phyloP scores from a whole-genome alignment of 2,329 filamentous ascomycete genomes.

The Madurella mycetomatis region DNA sequence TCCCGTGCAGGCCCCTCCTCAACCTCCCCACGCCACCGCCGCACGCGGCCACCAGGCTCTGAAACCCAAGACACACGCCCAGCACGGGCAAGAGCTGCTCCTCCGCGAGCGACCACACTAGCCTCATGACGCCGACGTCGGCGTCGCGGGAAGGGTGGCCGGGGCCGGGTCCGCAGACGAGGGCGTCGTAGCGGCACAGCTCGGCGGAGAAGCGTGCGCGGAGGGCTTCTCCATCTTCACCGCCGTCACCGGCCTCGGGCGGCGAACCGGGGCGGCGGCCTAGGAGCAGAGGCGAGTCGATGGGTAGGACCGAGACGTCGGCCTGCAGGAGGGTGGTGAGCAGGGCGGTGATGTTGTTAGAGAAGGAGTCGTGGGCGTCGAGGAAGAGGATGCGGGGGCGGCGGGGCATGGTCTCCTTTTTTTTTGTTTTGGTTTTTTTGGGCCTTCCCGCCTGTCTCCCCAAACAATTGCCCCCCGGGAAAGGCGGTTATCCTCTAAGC shows the following conservation, averaged over 20 bases:
- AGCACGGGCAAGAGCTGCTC: slow-evolving; percentile 67
- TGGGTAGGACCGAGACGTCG: slow-evolving; percentile 66
- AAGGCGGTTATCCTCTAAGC: too few species aligned
- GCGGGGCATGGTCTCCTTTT: not conserved
- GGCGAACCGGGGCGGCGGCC: not conserved
- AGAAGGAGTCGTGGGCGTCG: slow-evolving; percentile 95
- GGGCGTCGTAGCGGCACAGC: slow-evolving; percentile 66
- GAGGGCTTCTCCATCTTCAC: not conserved
- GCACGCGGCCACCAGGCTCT: slow-evolving; percentile 68
- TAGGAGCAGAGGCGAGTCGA: slow-evolving; percentile 56
- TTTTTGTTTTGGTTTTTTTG: not conserved
- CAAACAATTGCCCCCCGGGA: not conserved
- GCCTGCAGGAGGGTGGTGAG: slow-evolving; percentile 65
- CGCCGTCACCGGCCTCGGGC: too few species aligned
- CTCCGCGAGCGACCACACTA: slow-evolving; percentile 65
- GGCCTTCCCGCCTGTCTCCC: not conserved
- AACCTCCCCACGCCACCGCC: slow-evolving; percentile 64
- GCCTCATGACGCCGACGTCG: slow-evolving; percentile 80
- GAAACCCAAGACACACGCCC: slow-evolving; percentile 86
- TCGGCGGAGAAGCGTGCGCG: slow-evolving; percentile 40
- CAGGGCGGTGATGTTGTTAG: slow-evolving; percentile 86
- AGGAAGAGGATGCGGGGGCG: slow-evolving; percentile 67
- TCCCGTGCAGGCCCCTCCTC: slow-evolving; percentile 73
- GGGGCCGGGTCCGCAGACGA: slow-evolving; percentile 87
- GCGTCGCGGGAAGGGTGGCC: slow-evolving; percentile 66